Base-by-base conservation (phyloP, 768 basidiomycete species). In the Hygrophorus pudorinus region DNA sequence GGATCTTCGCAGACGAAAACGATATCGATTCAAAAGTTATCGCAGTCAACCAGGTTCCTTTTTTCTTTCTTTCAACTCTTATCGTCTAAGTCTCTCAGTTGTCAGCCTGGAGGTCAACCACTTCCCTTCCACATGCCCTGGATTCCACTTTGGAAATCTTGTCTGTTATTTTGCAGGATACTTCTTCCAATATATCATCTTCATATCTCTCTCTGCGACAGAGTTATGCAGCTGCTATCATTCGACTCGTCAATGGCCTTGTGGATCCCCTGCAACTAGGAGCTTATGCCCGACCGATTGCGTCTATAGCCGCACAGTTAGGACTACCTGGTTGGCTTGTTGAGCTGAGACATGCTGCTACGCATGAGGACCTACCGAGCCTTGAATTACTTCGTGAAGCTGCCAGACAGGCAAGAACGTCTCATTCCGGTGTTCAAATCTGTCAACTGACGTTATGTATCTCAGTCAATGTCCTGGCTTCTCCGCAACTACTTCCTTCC, bases 241-340 rank as follows among this genome's bases (percentile, higher is more conserved):
- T 93, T 47, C 71, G 94, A 27, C 77, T 98, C 51, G 87, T 98
- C 51, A 99, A 98, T 54, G 88, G 91, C 1, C 72, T 98, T 30
- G 94, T 97, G 5, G 96, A 99, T 56, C 91, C 93, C 11, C 68
- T 96, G 9, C 96, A 99, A 56, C 72, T 78, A 8, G 89, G 92
- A 5, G 74, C 76, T 14, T 98, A 86, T 57, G 94, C 96, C 2
- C 73, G 92, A 16, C 84, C 96, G 2, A 97, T 98, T 52, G 78
- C 85, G 0, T 78, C 84, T 32, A 86, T 99, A 49, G 91, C 94
- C 1, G 67, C 72, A 2, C 87, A 93, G 55, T 73, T 99, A 9
- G 83, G 84, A 0, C 67, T 99, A 1, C 94, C 96, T 0, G 64
- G 72, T 0, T 92, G 86, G 82, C 70, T 98, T 8, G 92, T 99